These are phyloP conservation scores for Camelina neglecta DNA, from an alignment of 345 rosid genomes.

Conservation along the genomic window DNA sequence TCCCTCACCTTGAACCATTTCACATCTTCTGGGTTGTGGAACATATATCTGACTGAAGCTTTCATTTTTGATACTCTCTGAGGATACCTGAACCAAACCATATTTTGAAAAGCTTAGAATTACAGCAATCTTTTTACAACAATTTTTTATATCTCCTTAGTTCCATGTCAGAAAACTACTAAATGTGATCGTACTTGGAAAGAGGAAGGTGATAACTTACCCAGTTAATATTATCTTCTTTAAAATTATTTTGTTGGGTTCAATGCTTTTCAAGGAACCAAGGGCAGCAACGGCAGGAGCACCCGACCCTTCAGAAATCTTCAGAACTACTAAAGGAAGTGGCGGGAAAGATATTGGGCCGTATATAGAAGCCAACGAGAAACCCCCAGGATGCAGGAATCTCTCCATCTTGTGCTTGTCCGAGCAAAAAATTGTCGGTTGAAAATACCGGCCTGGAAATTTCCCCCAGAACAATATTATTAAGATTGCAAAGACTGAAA, in stretches of 20 bases:
- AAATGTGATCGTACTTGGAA: conserved; percentile 11
- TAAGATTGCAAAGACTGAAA: conserved; percentile 17
- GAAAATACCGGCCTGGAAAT: conserved; percentile 84
- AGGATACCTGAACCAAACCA: conserved; percentile 72
- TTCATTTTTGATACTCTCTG: conserved; percentile 87
- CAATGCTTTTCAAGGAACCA: conserved; percentile 84
- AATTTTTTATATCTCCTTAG: not conserved
- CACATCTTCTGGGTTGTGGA: conserved; percentile 94
- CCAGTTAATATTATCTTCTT: conserved; percentile 94
- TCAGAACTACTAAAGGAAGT: conserved; percentile 82
- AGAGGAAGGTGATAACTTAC: conserved; percentile 47
- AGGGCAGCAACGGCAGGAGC: conserved; percentile 79
- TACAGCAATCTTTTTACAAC: not conserved
- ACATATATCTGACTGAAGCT: conserved; percentile 86
- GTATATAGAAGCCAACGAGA: conserved; percentile 78
- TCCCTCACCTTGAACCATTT: conserved; percentile 88
- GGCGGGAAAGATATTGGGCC: conserved; percentile 88
- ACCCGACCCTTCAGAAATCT: conserved; percentile 53
- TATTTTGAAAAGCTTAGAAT: conserved; percentile 3
- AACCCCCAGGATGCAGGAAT: conserved; percentile 83
- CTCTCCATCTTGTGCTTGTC: conserved; percentile 99
- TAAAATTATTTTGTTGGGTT: conserved; percentile 80
- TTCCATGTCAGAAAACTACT: not conserved
- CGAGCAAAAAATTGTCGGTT: conserved; percentile 70
- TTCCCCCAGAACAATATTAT: not conserved